phyloP scores from a whole-genome alignment of 2,329 filamentous ascomycete species.

The Diplodia sapinea region DNA sequence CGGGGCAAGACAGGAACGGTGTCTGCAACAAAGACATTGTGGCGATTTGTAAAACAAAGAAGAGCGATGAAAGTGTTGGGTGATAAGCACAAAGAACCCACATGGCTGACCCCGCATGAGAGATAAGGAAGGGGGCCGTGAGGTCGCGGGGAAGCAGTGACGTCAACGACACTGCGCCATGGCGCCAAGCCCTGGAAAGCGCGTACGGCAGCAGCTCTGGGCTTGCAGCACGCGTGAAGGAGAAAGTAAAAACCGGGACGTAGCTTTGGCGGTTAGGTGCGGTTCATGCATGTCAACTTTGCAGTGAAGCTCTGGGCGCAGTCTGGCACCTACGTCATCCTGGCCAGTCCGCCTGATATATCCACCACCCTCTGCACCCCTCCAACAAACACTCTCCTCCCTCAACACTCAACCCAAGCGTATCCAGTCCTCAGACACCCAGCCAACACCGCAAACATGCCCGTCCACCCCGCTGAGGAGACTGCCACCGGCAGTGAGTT shows the following conservation, averaged over 20 bases:
- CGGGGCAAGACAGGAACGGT: not conserved
- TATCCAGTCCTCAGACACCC: not conserved
- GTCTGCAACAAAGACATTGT: too few relatives aligned
- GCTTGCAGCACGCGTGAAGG: conserved; percentile 15
- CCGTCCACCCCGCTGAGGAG: conserved; percentile 51
- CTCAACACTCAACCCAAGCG: not conserved
- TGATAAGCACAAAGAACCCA: not conserved
- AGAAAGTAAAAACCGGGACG: not conserved
- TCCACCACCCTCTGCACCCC: not conserved
- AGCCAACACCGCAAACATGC: conserved; percentile 45
- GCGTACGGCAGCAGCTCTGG: not conserved
- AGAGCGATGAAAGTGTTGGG: not conserved
- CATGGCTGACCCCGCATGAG: not conserved
- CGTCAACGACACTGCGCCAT: not conserved
- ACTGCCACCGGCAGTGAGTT: conserved; percentile 48
- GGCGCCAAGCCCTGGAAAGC: not conserved
- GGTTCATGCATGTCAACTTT: conserved; percentile 23
- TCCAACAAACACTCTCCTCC: not conserved
- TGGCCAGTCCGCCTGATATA: conserved; percentile 21
- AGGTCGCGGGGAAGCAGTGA: conserved; percentile 3
- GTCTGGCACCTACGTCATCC: conserved; percentile 19
- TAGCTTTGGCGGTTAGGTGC: conserved; percentile 2
- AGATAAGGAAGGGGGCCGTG: not conserved
- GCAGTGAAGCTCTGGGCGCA: conserved; percentile 7
- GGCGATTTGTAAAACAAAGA: too few relatives aligned